Base-by-base conservation (phyloP, 1,139 yeast species). In the Chernovozyma sophiae-reginae region DNA sequence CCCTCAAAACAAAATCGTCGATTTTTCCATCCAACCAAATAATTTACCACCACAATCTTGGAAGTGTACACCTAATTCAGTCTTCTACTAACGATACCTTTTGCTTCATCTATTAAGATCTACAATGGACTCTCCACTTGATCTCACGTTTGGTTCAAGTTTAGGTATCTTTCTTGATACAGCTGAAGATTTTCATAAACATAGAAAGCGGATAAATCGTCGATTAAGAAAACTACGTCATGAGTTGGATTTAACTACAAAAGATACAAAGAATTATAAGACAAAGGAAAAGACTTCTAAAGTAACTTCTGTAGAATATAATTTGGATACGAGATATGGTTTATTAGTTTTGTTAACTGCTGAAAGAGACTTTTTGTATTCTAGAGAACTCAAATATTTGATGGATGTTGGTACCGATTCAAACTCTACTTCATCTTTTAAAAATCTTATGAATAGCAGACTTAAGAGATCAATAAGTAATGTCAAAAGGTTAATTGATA, bases 341-440 rank as follows among this genome's bases (percentile, higher is more conserved):
- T 47, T 58, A 28, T 56, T 84, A 16, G 56, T 74, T 18, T 63
- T 84, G 24, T 61, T 72, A 42, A 68, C 73, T 10, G 79, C 83
- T 1, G 95, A 86, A 56, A 70, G 92, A 49, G 82, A 83, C 45
- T 64, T 81, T 55, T 68, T 86, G 27, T 77, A 74, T 49, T 84
- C 90, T 1, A 69, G 78, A 56, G 90, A 84, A 55, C 69, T 80
- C 40, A 77, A 76, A 44, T 65, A 73, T 17, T 58, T 72, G 38
- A 58, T 79, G 47, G 89, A 81, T 45, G 71, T 79, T 38, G 74
- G 75, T 41, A 65, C 55, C 38, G 70, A 63, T 31, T 53, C 48
- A 19, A 16, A 13, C 29, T 38, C 41, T 26, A 60, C 74, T 0
- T 60, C 75, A 5, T 66, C 68, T 25, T 59, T 73, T 35, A 74